Conservation (phyloP, 495 filamentous ascomycete genomes). For the Trichoderma erinaceum region DNA sequence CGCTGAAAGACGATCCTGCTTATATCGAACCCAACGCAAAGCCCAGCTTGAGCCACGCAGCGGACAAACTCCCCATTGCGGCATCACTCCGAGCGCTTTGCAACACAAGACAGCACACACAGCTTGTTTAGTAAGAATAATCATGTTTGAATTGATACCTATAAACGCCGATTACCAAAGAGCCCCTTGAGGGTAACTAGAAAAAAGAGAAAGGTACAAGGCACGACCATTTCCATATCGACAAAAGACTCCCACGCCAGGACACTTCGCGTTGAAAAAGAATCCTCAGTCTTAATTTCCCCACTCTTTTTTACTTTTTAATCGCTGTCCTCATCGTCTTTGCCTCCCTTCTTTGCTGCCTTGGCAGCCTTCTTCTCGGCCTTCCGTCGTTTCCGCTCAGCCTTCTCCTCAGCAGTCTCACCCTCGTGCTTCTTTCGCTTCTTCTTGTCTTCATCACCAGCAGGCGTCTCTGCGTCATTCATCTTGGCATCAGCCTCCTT, state of each 20-base stretch:
- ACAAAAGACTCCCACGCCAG: slow-evolving; percentile 7
- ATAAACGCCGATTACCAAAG: slow-evolving; percentile 15
- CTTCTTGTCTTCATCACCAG: slow-evolving; percentile 45
- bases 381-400: slow-evolving; percentile 69
- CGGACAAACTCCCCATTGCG: no score
- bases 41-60: no score
- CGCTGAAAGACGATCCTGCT: background rate
- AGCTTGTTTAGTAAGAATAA: background rate
- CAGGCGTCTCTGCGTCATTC: slow-evolving; percentile 11
- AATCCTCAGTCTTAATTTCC: slow-evolving; percentile 7
- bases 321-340: slow-evolving; percentile 52
- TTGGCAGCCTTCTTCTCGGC: slow-evolving; percentile 67
- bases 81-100: no score
- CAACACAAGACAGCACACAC: background rate
- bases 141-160: slow-evolving; percentile 10
- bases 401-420: slow-evolving; percentile 69
- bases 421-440: slow-evolving; percentile 80
- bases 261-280: slow-evolving; percentile 1
- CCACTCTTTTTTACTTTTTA: slow-evolving; percentile 7
- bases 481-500: slow-evolving; percentile 21
- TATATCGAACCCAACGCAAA: background rate
- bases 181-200: slow-evolving; percentile 1
- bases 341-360: slow-evolving; percentile 54
- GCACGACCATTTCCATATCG: slow-evolving; percentile 9
- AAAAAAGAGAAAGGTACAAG: slow-evolving; percentile 10